Base-by-base conservation (phyloP, 257 asterid genomes). In the Anisodus acutangulus region DNA sequence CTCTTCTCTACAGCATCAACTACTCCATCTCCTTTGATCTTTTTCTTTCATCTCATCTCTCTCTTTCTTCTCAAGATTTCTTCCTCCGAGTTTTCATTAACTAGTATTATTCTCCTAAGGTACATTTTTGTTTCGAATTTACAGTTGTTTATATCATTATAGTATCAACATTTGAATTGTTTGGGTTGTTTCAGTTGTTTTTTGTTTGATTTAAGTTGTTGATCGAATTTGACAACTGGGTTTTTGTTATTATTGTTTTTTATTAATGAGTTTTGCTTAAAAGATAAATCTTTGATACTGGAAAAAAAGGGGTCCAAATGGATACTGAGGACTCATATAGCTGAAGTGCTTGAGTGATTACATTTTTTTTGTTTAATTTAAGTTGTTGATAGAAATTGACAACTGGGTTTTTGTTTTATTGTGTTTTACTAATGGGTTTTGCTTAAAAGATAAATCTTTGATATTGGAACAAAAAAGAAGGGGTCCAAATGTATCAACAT, bases 81-180 rank as follows among this genome's bases (percentile, higher is more conserved):
- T 5, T 71, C 15, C 9, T 37, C 19, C 16, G 2, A 8, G 9
- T 16, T 60, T 59, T 69, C n/a, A 53, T 81, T 69, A 10, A 31
- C 35, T 49, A 4, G 16, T 59, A 1, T 37, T 71, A 17, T 8
- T 43, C 8, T 47, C 53, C 49, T 35, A 4, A 88, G 91, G 89
- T 88, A 86, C 26, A 49, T 53, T 71, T 10, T 41, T 57, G 15
- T 55, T 31, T 59, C 47, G 6, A 41, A 57, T 72, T 31, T 64
- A 17, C 19, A 9, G 16, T 55, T 41, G 49, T n/a, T 54, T 45
- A 13, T 67, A 11, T 15, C 15, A 45, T 49, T 81, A 41, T 41
- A 41, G 35, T 35, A 45, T 82, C 15, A 45, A 45, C 3, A 74
- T 22, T 49, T 49, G 51, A 49, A 19, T 49, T 47, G 41, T 39